Evolutionary conservation across 2,329 filamentous ascomycete species (phyloP).

Genomic region (Alternaria novae-zelandiae): DNA sequence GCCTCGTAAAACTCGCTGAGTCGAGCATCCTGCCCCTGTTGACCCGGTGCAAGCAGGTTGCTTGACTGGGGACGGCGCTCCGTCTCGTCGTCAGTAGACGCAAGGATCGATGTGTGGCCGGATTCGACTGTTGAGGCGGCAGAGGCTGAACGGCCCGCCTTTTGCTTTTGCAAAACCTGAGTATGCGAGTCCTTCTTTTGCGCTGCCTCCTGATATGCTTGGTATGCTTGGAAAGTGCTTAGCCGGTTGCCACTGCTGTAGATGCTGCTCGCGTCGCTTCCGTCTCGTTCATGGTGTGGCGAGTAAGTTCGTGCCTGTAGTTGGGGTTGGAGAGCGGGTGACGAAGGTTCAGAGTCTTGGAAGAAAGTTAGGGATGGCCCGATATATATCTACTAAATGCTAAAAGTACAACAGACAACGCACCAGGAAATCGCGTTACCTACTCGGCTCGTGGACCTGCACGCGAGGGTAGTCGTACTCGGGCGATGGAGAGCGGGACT

Average conservation of each 20-base stretch:
- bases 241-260: constrained; percentile 38
- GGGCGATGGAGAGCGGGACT: constrained; percentile 29
- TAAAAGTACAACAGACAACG: constrained; percentile 34
- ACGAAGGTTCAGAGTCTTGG: constrained; percentile 27
- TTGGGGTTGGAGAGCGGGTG: constrained; percentile 6
- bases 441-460: constrained; percentile 38
- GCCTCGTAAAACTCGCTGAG: constrained; percentile 51
- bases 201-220: constrained; percentile 19
- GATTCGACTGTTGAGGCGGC: constrained; percentile 25
- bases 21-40: constrained; percentile 28
- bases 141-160: constrained; percentile 19
- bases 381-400: constrained; percentile 30
- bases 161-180: not conserved
- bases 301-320: constrained; percentile 28
- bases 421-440: constrained; percentile 36
- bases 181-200: not conserved
- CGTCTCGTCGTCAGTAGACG: constrained; percentile 18
- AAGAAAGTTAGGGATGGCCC: constrained; percentile 35
- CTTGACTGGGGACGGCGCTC: constrained; percentile 21
- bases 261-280: constrained; percentile 42
- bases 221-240: constrained; percentile 26
- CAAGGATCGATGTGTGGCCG: constrained; percentile 25
- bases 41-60: constrained; percentile 23
- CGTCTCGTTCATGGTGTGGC: constrained; percentile 35
- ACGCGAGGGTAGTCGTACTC: constrained; percentile 23